Percentiles rank a stretch among this genome's conserved stretches.
Evolutionary conservation across 1,284 basidiomycete species (phyloP).

Genomic region (Papiliotrema nemorosa): DNA sequence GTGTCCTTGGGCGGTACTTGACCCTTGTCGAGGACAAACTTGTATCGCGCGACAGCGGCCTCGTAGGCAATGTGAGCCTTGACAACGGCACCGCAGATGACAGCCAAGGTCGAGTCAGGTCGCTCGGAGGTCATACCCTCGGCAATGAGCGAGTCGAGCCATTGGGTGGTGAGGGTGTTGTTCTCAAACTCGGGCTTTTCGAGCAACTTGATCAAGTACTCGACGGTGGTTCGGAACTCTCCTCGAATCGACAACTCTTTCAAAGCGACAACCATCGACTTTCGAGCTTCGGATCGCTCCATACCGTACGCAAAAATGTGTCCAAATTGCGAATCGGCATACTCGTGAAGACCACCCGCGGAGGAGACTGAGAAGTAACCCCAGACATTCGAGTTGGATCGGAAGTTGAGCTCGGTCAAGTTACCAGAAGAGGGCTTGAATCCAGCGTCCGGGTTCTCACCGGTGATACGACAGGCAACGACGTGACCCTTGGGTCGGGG

Average conservation of each 20-base stretch:
- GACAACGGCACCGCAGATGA: slow-evolving; percentile 94
- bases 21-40: slow-evolving; percentile 93
- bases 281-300: slow-evolving; percentile 89
- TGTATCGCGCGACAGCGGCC: slow-evolving; percentile 89
- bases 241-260: slow-evolving; percentile 98
- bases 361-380: slow-evolving; percentile 98
- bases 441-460: slow-evolving; percentile 99
- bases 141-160: slow-evolving; percentile 97
- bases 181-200: slow-evolving; percentile 95
- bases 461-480: slow-evolving; percentile 98
- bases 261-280: slow-evolving; percentile 99
- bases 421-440: slow-evolving; percentile 99
- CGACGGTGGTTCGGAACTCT: slow-evolving; percentile 97
- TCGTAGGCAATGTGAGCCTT: slow-evolving; percentile 91
- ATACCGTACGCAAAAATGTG: slow-evolving; percentile 99
- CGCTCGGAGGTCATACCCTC: slow-evolving; percentile 91
- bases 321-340: slow-evolving; percentile 97
- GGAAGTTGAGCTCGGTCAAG: slow-evolving; percentile 98
- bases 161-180: slow-evolving; percentile 97
- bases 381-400: slow-evolving; percentile 98
- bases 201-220: slow-evolving; percentile 96
- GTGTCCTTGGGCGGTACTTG: slow-evolving; percentile 90
- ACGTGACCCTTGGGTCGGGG: slow-evolving; percentile 97
- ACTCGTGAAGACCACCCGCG: slow-evolving; percentile 96
- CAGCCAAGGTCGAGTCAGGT: slow-evolving; percentile 85